Conservation (phyloP, 1,139 yeast species). For the Candida frijolesensis region DNA sequence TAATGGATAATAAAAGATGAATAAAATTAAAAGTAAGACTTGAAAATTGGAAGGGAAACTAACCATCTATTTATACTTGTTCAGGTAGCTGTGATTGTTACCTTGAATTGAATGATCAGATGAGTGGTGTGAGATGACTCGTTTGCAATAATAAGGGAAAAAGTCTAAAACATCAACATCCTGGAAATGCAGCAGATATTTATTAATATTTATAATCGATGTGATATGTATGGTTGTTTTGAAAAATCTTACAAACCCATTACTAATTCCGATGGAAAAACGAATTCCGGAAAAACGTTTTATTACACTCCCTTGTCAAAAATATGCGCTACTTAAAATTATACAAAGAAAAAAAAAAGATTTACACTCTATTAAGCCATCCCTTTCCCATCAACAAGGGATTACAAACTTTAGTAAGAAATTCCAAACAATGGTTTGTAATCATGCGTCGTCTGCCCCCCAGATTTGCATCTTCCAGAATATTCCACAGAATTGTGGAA, state of each 20-base stretch:
- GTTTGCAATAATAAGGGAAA: background rate
- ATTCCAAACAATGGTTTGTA: background rate
- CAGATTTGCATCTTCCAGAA: background rate
- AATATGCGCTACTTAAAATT: no score
- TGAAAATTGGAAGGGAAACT: slow-evolving; percentile 7
- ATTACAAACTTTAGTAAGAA: slow-evolving; percentile 1
- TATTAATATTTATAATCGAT: slow-evolving; percentile 4
- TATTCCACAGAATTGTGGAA: background rate
- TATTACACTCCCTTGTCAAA: background rate
- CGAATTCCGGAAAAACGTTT: background rate
- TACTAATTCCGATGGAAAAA: slow-evolving; percentile 2
- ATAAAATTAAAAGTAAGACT: slow-evolving; percentile 13
- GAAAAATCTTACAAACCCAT: slow-evolving; percentile 2
- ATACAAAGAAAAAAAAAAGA: background rate
- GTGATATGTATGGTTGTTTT: background rate
- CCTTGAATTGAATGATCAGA: background rate
- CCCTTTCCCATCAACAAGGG: background rate
- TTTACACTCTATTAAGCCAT: background rate
- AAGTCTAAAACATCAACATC: background rate
- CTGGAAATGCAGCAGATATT: background rate
- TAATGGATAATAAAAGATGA: slow-evolving; percentile 10
- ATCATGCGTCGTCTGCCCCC: background rate
- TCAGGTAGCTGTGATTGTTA: background rate
- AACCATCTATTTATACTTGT: slow-evolving; percentile 17
- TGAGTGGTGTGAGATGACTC: background rate